Evolutionary conservation across 73 alveolate species (phyloP), one percentile per base, ranked within the genome.

Genomic region (Effrenium voratum): DNA sequence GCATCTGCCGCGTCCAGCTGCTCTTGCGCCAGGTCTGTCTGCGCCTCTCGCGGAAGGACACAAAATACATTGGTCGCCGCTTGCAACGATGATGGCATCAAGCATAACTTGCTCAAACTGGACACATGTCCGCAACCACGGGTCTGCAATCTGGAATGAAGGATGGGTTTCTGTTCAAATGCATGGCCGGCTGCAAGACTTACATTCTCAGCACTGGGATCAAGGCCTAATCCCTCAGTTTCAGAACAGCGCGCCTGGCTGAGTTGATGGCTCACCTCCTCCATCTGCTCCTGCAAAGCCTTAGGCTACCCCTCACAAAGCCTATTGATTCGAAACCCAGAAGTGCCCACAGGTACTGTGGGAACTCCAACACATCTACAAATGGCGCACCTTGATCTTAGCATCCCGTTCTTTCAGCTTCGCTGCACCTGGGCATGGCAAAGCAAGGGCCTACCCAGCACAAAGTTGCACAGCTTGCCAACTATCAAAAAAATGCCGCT

Each of bases 1-100:
- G 91, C 91, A 24, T 81, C 91, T 5, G 91, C 91, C 12, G 91
- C 91, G 47, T 81, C 91, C 72, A 81, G 49, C 91, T 81, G 91
- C 60, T 81, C 91, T 41, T 81, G 91, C 34, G 45, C 91, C 73
- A 81, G 50, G 49, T 81, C 91, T n/a, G 73, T 72, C 24, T 81
- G 91, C 5, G 91, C 91, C 91, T 81, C 41, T 8, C 26, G 47
- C 44, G 26, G n/a, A n/a, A n/a, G n/a, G n/a, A n/a, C n/a, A n/a
- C n/a, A n/a, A n/a, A n/a, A n/a, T n/a, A n/a, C n/a, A n/a, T n/a
- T n/a, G n/a, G n/a, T n/a, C n/a, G n/a, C n/a, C n/a, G n/a, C n/a
- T n/a, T n/a, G n/a, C n/a, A n/a, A n/a, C n/a, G n/a, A n/a, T n/a
- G n/a, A n/a, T n/a, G n/a, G n/a, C n/a, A n/a, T n/a, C n/a, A n/a